Conservation (phyloP, 257 asterid species). For the Nicotiana otophora region DNA sequence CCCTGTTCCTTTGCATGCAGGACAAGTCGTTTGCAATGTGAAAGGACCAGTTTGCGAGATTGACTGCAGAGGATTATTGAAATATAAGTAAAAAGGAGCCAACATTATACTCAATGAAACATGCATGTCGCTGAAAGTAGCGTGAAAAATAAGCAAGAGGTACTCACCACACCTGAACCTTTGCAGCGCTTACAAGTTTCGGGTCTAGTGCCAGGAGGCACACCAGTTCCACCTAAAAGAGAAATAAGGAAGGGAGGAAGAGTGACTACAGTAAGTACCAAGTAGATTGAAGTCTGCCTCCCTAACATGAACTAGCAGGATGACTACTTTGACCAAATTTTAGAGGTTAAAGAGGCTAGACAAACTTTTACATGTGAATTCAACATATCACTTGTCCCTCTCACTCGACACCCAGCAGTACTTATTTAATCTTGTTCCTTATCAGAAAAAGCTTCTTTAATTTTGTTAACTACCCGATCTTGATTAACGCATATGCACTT, state of each 20-base stretch:
- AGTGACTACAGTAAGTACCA: neutral
- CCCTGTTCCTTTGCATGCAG: constrained; percentile 69
- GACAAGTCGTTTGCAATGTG: constrained; percentile 58
- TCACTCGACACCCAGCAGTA: neutral
- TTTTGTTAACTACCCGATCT: neutral
- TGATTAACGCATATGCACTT: neutral
- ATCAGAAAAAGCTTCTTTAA: neutral
- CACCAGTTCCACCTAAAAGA: constrained; percentile 84
- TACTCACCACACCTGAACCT: constrained; percentile 85
- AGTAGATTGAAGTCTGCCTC: neutral
- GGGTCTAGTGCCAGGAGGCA: constrained; percentile 96
- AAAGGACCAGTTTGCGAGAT: constrained; percentile 48
- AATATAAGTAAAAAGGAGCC: constrained; percentile 3
- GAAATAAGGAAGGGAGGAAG: constrained; percentile 11
- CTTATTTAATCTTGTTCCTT: neutral
- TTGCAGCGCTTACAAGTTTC: constrained; percentile 86
- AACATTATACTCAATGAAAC: neutral
- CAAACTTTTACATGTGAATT: neutral
- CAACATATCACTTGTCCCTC: neutral
- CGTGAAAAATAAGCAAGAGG: constrained; percentile 15
- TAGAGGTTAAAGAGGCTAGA: neutral
- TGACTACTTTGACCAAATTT: neutral
- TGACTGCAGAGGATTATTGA: constrained; percentile 25
- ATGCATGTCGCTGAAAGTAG: neutral
- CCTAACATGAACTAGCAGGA: neutral